Percentiles rank a stretch among this genome's conserved stretches.
phyloP scores from a whole-genome alignment of 140 eudicot species.

The Oenanthe javanica region DNA sequence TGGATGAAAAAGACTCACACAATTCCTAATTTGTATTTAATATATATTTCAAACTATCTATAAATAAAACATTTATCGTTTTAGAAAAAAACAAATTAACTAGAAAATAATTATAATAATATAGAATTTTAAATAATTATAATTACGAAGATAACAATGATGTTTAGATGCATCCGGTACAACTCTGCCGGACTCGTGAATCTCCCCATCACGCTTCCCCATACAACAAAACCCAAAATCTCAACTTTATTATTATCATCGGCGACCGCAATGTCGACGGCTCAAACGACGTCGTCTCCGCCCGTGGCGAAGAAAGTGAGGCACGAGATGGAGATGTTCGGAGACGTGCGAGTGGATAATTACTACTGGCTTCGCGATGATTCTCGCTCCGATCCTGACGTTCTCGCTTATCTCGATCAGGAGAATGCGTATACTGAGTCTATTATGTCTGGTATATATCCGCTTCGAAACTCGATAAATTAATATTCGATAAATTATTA shows the following conservation, averaged over 20 bases:
- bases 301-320: slow-evolving; percentile 76
- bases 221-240: neutral
- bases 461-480: neutral
- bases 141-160: too few relatives aligned
- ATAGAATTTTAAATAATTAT: too few relatives aligned
- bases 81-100: too few relatives aligned
- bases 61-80: too few relatives aligned
- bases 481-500: neutral
- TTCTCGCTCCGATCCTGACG: slow-evolving; percentile 60
- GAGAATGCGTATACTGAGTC: slow-evolving; percentile 67
- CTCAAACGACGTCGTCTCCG: slow-evolving; percentile 20
- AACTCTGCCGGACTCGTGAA: neutral
- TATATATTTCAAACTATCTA: too few relatives aligned
- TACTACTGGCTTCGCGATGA: slow-evolving; percentile 98
- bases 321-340: slow-evolving; percentile 76
- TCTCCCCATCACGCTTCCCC: neutral
- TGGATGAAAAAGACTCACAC: too few relatives aligned
- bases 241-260: neutral
- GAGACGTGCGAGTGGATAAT: slow-evolving; percentile 74
- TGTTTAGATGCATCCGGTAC: neutral
- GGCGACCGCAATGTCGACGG: neutral
- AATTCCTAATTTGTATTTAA: too few relatives aligned
- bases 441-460: slow-evolving; percentile 61
- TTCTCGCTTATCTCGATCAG: slow-evolving; percentile 44
- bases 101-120: too few relatives aligned